These are phyloP conservation scores for Thoreauomyces humboldtii DNA, from an alignment of 192 early-diverging fungal genomes.

Conservation along the genomic window DNA sequence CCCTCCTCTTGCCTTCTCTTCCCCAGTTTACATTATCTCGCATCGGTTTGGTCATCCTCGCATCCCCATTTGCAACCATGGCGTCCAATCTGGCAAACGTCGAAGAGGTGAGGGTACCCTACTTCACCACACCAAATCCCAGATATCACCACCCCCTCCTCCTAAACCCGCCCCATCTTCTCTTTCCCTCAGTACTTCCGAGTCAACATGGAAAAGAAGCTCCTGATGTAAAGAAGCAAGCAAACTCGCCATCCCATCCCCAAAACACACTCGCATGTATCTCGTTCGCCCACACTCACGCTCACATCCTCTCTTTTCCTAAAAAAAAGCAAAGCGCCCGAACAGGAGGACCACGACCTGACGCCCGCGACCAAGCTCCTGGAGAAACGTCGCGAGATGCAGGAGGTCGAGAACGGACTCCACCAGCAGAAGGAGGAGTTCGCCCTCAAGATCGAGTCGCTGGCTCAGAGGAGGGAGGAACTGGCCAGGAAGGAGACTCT, in stretches of 20 bases:
- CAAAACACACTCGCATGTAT: neutral
- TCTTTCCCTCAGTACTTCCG: too few relatives aligned
- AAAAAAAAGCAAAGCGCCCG: constrained; percentile 52
- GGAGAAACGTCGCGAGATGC: constrained; percentile 62
- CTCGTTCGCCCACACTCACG: neutral
- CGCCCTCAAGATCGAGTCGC: constrained; percentile 61
- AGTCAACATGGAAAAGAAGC: constrained; percentile 52
- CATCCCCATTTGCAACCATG: constrained; percentile 2
- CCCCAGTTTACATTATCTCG: too few relatives aligned
- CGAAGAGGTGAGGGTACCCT: too few relatives aligned
- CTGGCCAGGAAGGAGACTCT: constrained; percentile 52
- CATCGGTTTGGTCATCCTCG: too few relatives aligned
- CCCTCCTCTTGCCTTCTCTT: too few relatives aligned
- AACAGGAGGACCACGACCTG: constrained; percentile 60
- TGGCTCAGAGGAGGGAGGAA: constrained; percentile 56
- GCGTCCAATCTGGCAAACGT: constrained; percentile 24
- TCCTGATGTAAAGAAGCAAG: constrained; percentile 40
- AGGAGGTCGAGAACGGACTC: constrained; percentile 62
- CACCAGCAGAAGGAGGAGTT: constrained; percentile 63
- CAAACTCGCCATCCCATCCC: too few relatives aligned
- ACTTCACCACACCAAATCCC: too few relatives aligned
- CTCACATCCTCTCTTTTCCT: neutral
- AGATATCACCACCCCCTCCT: too few relatives aligned
- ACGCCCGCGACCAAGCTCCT: constrained; percentile 59
- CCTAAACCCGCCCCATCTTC: too few relatives aligned